A percentile compares a stretch with the other conserved stretches of the same genome.
phyloP scores from a whole-genome alignment of 345 rosid species.

The Nephelium lappaceum region DNA sequence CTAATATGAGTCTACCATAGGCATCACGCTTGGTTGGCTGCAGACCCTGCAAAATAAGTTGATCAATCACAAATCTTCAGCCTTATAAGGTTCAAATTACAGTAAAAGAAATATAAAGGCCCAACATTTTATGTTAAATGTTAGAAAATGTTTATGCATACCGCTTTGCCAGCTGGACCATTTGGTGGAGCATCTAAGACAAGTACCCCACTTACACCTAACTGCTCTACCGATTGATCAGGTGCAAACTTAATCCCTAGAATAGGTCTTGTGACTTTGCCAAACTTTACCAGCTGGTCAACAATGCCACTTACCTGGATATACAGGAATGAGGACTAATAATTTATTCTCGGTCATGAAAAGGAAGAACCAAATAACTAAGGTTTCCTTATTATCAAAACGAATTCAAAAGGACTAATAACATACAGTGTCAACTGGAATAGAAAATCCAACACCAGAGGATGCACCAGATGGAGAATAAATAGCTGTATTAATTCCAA shows the following conservation, averaged over 20 bases:
- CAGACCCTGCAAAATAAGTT: conserved; percentile 62
- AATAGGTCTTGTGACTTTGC: conserved; percentile 89
- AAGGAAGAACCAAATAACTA: neutral
- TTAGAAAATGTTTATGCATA: conserved; percentile 34
- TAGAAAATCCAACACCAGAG: conserved; percentile 96
- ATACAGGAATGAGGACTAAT: conserved; percentile 15
- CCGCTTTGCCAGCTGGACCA: conserved; percentile 99
- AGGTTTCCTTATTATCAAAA: neutral
- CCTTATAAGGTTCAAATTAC: neutral
- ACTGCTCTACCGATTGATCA: conserved; percentile 93
- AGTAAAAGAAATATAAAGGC: neutral
- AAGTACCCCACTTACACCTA: conserved; percentile 98
- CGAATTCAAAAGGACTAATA: conserved; percentile 15
- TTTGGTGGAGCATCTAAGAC: conserved; percentile 87
- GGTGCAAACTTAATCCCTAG: conserved; percentile 97
- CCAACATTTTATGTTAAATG: neutral
- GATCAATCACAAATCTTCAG: conserved; percentile 10
- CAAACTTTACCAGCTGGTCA: conserved; percentile 86
- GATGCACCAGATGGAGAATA: conserved; percentile 99
- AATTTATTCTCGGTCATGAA: conserved; percentile 5
- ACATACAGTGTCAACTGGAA: conserved; percentile 97
- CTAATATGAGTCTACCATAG: conserved; percentile 87
- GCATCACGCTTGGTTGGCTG: conserved; percentile 80
- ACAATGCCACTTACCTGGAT: conserved; percentile 87
- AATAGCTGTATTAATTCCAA: conserved; percentile 95